Base-by-base conservation (phyloP, 257 asterid genomes). In the Nemophila menziesii region DNA sequence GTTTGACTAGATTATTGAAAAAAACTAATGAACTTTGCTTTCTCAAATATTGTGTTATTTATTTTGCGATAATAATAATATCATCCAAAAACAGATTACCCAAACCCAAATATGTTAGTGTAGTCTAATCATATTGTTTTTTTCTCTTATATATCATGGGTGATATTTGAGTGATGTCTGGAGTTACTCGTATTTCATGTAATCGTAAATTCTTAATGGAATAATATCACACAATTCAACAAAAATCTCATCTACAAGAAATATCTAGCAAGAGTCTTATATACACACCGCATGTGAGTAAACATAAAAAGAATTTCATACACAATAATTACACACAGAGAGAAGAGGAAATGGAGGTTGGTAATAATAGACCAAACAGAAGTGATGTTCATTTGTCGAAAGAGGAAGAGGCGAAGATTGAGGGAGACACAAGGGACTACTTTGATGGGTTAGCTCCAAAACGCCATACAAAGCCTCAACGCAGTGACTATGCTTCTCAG, bases 381-480 rank as follows among this genome's bases (percentile, higher is more conserved):
- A 84, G 95, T 56, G 97, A 89, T 48, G 75, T 40, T 33, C 95
- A 78, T 54, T 16, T 80, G 64, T 64, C 66, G 55, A 61, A 39
- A 24, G 79, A 73, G 43, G 95, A 67, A 61, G 90, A 79, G 53
- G 77, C 73, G 22, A 55, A 70, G 71, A 50, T 63, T 15, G 97
- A 78, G 61, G 82, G 70, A 3, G 67, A 66, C 18, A 63, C 90
- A n/a, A 79, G 76, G 5, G 70, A 69, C 11, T 61, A 78, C 68
- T 84, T 78, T 45, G 95, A 84, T 26, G 80, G 51, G 5, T 48
- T 62, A 23, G 84, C 95, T 49, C 95, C 95, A 6, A 74, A 72
- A 51, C 87, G 97, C 27, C 97, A 84, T 70, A 62, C 82, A 9
- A 89, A 89, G 62, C 97, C 97, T 37, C 93, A 75, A 51, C 86